Evolutionary conservation across 192 early-diverging fungal genomes (phyloP), one percentile per base, ranked within the genome.

Genomic region (Linnemannia zychae): DNA sequence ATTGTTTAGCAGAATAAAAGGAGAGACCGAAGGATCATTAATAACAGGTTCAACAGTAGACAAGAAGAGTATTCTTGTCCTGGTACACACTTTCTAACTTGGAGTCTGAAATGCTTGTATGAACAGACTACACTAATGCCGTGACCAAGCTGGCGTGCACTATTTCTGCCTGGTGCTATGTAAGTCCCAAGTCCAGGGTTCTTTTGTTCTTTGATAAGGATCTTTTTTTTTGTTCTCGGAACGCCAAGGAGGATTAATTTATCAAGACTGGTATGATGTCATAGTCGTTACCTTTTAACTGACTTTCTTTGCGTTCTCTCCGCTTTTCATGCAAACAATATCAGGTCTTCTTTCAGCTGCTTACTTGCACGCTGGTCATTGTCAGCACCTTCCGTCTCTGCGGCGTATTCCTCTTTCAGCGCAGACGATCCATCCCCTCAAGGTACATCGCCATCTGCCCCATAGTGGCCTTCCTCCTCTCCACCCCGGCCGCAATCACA

Each of bases 91-190:
- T 31, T 13, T 15, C 69, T 48, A 73, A 57, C 46, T 11, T 20
- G 13, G 28, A 3, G 57, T n/a, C 20, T 73, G 24, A 3, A 17
- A 11, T 53, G 12, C 0, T 24, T 46, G 2, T 44, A 28, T 38
- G n/a, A 36, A 69, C 76, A 85, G 83, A 85, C 33, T 46, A 65
- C 38, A 65, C 74, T 0, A 3, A 37, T 4, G 60, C 74, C 33
- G 31, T 48, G 9, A 20, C 60, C 20, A 13, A 7, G 37, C 34
- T 36, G 0, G 38, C 16, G 22, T 85, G 83, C 33, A 76, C 38
- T 18, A 5, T 85, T 20, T 78, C 77, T 20, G 83, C 77, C 16
- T 85, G 83, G 83, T 85, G 83, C 63, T 85, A 85, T 76, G 83
- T 85, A 79, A 73, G 77, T 7, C 9, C 1, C 36, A 7, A 18